Base-by-base conservation (phyloP, 2,329 filamentous ascomycete species). In the Paradendryphiella salina region DNA sequence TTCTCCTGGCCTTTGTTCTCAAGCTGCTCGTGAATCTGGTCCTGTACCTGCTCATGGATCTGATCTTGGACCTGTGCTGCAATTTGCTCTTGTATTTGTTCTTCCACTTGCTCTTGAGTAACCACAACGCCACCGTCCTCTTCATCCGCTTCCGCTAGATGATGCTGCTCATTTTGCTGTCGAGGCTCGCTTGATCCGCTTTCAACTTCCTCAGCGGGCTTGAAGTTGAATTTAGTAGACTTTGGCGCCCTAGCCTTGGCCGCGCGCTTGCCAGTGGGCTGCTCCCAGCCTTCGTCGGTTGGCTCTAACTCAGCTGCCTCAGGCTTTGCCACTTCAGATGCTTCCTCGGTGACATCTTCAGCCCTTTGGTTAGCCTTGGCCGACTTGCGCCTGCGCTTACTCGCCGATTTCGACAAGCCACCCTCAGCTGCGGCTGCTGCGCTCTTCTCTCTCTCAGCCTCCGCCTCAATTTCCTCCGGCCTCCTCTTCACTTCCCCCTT, bases 401-500 rank as follows among this genome's bases (percentile, higher is more conserved):
- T 42, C 15, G 37, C 32, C 14, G 50, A 41, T 14, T 37, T 43
- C 6, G 45, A 52, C 40, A 10, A 37, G 17, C 45, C 56, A 17
- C 66, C 61, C 29, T 69, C 64, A 7, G 67, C 58, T 20, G 72
- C 60, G 11, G 57, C 61, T 21, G 75, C 15, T 7, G 26, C 17
- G 11, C 8, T 13, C 14, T 60, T 63, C 34, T 54, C 47, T 20
- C 41, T 54, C 26, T 46, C 34, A 51, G 66, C 55, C 21, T 63
- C 56, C 23, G 68, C 37, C 26, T 55, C 39, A 18, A 56, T 43
- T 26, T 69, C 60, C 5, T 52, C 60, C 11, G 60, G 59, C 28
- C 52, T 67, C 33, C 93, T 93, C 48, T 92, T 69, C 1, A 82
- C 73, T 72, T 91, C 92, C 71, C 96, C 91, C 0, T 86, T 88